Conservation (phyloP, 257 asterid species). For the Apocynum venetum region DNA sequence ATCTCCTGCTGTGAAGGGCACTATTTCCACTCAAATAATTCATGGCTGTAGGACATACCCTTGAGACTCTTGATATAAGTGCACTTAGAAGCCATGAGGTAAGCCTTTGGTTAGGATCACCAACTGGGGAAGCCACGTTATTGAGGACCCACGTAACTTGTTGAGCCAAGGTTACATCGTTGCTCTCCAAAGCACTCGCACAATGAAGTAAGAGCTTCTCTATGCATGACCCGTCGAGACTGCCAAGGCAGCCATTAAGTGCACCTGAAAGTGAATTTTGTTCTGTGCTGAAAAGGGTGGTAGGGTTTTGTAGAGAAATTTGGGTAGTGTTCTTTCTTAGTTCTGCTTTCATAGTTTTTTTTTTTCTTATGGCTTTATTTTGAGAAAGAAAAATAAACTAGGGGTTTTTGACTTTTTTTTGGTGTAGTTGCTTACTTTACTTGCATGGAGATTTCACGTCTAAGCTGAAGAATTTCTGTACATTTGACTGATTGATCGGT, state of each 20-base stretch:
- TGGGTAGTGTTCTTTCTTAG: conserved; percentile 32
- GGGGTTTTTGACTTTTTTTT: background rate
- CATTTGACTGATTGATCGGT: background rate
- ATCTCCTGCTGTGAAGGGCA: conserved; percentile 26
- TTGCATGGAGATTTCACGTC: background rate
- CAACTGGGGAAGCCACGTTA: conserved; percentile 66
- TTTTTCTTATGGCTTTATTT: background rate
- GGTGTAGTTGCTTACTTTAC: background rate
- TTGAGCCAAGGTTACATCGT: conserved; percentile 75
- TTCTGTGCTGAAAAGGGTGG: conserved; percentile 25
- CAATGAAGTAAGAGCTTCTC: conserved; percentile 75
- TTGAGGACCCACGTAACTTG: conserved; percentile 94
- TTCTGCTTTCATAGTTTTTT: conserved; percentile 46
- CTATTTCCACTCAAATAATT: conserved; percentile 13
- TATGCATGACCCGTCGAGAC: conserved; percentile 68
- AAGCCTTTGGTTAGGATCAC: conserved; percentile 73
- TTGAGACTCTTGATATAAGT: conserved; percentile 53
- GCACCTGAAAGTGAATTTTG: conserved; percentile 46
- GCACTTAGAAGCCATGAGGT: conserved; percentile 65
- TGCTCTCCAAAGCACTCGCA: conserved; percentile 59
- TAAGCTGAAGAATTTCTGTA: background rate
- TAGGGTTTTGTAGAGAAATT: conserved; percentile 36
- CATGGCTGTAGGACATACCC: conserved; percentile 43
- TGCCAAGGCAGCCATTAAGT: conserved; percentile 47
- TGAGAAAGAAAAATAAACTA: background rate